Conservation (phyloP, 305 asterid genomes). For the Withania somnifera region DNA sequence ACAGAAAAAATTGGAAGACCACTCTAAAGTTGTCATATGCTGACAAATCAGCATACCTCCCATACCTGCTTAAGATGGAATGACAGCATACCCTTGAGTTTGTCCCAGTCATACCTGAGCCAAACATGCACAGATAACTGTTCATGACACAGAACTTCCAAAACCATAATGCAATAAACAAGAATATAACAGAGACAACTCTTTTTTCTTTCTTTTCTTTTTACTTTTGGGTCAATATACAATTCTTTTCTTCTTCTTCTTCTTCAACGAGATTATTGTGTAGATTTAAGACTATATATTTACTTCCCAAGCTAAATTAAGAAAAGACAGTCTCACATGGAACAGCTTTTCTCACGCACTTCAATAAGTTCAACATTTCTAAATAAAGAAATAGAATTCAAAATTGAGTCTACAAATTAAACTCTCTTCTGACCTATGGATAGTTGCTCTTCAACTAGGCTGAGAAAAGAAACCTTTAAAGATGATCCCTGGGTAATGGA, state of each 20-base stretch:
- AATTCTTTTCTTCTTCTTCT: not conserved
- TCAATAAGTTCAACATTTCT: not conserved
- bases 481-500: not conserved
- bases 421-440: not conserved
- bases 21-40: not conserved
- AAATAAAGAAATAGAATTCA: not conserved
- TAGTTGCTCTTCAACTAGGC: not conserved
- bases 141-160: not conserved
- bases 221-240: not conserved
- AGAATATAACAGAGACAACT: not conserved
- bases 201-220: not conserved
- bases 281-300: not conserved
- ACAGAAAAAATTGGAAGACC: not conserved
- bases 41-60: conserved; percentile 20
- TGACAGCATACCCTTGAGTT: conserved; percentile 56
- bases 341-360: not conserved
- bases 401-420: not conserved
- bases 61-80: conserved; percentile 75
- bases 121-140: conserved; percentile 10
- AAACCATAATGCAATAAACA: not conserved
- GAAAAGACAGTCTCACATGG: not conserved
- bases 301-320: not conserved
- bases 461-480: not conserved
- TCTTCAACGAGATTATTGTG: not conserved
- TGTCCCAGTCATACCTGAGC: conserved; percentile 78